A percentile compares a stretch with the other conserved stretches of the same genome.
Conservation (phyloP, 129 eudicot genomes). For the Ambrosia trifida region DNA sequence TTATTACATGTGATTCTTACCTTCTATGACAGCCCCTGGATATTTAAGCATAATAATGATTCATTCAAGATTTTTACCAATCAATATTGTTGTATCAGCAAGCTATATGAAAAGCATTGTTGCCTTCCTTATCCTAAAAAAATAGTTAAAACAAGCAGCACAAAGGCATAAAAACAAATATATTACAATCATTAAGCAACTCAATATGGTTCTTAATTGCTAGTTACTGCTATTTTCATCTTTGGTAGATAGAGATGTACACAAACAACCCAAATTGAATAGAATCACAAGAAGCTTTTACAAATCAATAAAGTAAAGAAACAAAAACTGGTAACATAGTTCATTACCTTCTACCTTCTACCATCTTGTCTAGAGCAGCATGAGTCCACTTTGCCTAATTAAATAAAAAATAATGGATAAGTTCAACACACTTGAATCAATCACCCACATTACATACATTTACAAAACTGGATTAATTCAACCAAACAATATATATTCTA, state of each 20-base stretch:
- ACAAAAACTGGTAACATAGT: not conserved
- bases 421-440: too few relatives aligned
- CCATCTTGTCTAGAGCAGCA: conserved; percentile 83
- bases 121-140: conserved; percentile 93
- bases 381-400: too few relatives aligned
- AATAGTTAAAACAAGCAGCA: conserved; percentile 12
- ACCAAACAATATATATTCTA: too few relatives aligned
- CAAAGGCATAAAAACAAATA: too few relatives aligned
- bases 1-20: conserved; percentile 85
- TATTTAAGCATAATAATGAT: conserved; percentile 77
- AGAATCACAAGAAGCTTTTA: conserved; percentile 13
- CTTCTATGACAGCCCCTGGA: conserved; percentile 86
- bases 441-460: too few relatives aligned
- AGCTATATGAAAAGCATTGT: conserved; percentile 98
- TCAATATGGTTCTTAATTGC: conserved; percentile 1
- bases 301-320: not conserved
- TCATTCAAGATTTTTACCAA: conserved; percentile 94
- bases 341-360: conserved; percentile 73
- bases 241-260: conserved; percentile 31
- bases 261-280: conserved; percentile 24
- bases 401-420: too few relatives aligned
- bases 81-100: conserved; percentile 94
- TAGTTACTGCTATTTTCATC: not conserved
- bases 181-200: not conserved
- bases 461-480: too few relatives aligned